Evolutionary conservation across 1,139 yeast species (phyloP).

Genomic region (Diutina sp.): DNA sequence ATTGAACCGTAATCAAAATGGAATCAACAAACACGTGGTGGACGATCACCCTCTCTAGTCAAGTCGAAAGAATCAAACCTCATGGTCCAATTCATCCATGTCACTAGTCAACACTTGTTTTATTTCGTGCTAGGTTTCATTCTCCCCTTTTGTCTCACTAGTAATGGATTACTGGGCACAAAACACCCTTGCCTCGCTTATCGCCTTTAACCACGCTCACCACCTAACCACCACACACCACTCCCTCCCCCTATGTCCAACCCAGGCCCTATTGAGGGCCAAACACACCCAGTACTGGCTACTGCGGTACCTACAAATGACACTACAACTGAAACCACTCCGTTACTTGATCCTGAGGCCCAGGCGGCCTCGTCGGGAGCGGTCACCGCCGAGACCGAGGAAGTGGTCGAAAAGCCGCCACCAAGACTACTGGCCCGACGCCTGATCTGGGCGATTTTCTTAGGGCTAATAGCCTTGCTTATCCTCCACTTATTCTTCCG

Average conservation of each 20-base stretch:
- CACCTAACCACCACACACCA: background rate
- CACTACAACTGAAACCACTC: background rate
- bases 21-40: too few species aligned
- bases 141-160: too few species aligned
- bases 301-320: background rate
- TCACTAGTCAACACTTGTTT: too few species aligned
- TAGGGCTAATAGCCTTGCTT: constrained; percentile 37
- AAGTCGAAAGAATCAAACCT: too few species aligned
- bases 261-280: background rate
- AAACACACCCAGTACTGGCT: background rate
- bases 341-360: background rate
- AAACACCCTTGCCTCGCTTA: too few species aligned
- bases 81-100: too few species aligned
- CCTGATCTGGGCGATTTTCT: background rate
- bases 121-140: too few species aligned
- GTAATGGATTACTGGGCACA: too few species aligned
- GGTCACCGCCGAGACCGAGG: background rate
- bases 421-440: background rate
- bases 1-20: too few species aligned
- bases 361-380: background rate
- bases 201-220: too few species aligned
- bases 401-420: background rate
- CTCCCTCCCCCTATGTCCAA: background rate
- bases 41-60: too few species aligned
- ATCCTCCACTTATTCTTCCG: constrained; percentile 61